Conservation (phyloP, 2,329 filamentous ascomycete genomes). For the Diatrype stigma region DNA sequence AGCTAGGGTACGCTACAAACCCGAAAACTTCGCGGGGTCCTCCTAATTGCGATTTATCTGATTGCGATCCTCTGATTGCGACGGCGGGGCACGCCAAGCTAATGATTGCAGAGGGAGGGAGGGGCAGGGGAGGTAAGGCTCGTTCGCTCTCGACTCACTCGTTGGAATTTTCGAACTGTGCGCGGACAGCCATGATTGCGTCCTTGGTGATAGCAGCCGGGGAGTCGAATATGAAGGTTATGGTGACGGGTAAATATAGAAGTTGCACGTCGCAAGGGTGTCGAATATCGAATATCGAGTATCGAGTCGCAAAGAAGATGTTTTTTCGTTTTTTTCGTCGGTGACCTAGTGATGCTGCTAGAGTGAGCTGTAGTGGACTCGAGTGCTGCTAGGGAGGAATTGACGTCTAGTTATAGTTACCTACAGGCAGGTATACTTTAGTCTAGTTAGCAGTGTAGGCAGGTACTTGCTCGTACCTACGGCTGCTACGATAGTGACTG, state of each 20-base stretch:
- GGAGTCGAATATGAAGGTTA: slow-evolving; percentile 14
- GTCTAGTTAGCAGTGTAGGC: no score
- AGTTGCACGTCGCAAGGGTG: not conserved
- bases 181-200: slow-evolving; percentile 59
- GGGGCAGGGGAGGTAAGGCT: slow-evolving; percentile 13
- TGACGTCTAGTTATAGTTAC: not conserved
- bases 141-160: slow-evolving; percentile 56
- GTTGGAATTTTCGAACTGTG: slow-evolving; percentile 86
- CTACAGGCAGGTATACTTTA: not conserved
- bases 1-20: slow-evolving; percentile 7
- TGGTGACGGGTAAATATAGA: slow-evolving; percentile 7
- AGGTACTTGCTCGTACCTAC: no score
- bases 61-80: no score
- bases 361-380: no score
- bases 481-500: no score
- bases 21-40: slow-evolving; percentile 14
- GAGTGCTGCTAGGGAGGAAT: not conserved
- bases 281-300: not conserved
- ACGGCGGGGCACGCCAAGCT: not conserved
- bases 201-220: slow-evolving; percentile 10
- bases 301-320: not conserved
- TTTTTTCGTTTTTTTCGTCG: not conserved
- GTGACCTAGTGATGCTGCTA: not conserved
- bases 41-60: slow-evolving; percentile 3
- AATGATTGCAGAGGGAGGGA: no score